Evolutionary conservation across 805 yeast species (phyloP), one percentile per base, ranked within the genome.

Genomic region (Candida schatavii): DNA sequence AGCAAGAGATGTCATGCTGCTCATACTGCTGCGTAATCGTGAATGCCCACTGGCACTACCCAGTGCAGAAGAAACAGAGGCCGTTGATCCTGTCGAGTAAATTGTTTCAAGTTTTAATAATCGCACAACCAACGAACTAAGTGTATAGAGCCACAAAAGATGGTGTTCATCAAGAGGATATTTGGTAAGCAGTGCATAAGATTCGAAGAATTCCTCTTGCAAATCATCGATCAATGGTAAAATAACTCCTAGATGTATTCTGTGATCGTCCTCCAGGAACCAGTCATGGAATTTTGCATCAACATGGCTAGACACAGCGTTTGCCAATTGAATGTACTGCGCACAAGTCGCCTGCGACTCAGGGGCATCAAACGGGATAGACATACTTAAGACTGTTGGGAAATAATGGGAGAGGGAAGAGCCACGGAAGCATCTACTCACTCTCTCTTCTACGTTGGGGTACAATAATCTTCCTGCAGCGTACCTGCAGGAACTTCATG

Each of bases 171-270:
- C 40, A 5, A 40, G 13, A 1, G 40, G 45, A 31, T 43, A 35
- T 28, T 47, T 47, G n/a, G 35, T 37, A 7, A 49, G 42, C 5
- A 40, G 15, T 15, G 47, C 46, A 14, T 35, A 37, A 7, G 41
- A 37, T n/a, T 46, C 55, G 37, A 43, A 41, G 34, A 46, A 46
- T 42, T 33, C 41, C 29, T 51, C 55, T 23, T 48, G 51, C 11
- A 50, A 40, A 18, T 40, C 39, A 31, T 50, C 52, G 26, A 50
- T 35, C 26, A 39, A 40, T 15, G 33, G 27, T 5, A 35, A 15
- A 20, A 35, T 14, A 5, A 35, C 37, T 18, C 29, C 18, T 5
- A 22, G 18, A 6, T 26, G 15, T 6, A 31, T 18, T 14, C 19
- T 31, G 13, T 15, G 19, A 5, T 25, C 37, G 9, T 35, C 37